phyloP scores from a whole-genome alignment of 140 eudicot genomes.

The Anethum foeniculum region DNA sequence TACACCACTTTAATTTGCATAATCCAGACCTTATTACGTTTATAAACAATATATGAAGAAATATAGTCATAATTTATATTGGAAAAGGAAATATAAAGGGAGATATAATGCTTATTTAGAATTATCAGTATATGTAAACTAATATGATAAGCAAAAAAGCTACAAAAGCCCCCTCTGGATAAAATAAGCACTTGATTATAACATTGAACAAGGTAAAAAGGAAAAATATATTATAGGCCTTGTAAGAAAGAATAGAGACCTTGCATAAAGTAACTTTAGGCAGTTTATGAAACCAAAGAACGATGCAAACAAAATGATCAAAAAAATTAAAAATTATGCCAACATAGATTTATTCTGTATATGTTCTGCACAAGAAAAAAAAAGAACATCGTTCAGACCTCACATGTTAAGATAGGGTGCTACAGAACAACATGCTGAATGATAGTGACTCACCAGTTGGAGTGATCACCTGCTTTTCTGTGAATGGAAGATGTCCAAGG shows the following conservation, averaged over 20 bases:
- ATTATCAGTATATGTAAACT: not conserved
- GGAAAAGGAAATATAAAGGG: not conserved
- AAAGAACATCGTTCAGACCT: not conserved
- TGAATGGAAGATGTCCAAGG: constrained; percentile 90
- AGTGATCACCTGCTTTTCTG: constrained; percentile 92
- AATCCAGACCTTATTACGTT: not conserved
- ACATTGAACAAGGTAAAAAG: not conserved
- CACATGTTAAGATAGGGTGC: not conserved
- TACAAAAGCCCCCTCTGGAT: not conserved
- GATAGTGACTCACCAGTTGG: constrained; percentile 74
- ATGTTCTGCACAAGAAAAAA: not conserved
- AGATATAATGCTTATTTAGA: too few relatives aligned
- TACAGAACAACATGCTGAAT: not conserved
- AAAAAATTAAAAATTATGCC: too few relatives aligned
- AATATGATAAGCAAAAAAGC: not conserved
- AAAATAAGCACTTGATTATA: not conserved
- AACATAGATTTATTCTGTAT: not conserved
- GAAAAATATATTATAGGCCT: not conserved
- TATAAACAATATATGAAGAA: too few relatives aligned
- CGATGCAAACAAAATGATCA: not conserved
- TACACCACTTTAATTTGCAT: not conserved
- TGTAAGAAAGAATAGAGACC: not conserved
- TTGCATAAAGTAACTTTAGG: not conserved
- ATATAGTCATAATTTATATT: not conserved
- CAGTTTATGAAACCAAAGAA: not conserved